A percentile compares a stretch with the other conserved stretches of the same genome.
Conservation (phyloP, 345 rosid species). For the Bruguiera gymnorhiza region DNA sequence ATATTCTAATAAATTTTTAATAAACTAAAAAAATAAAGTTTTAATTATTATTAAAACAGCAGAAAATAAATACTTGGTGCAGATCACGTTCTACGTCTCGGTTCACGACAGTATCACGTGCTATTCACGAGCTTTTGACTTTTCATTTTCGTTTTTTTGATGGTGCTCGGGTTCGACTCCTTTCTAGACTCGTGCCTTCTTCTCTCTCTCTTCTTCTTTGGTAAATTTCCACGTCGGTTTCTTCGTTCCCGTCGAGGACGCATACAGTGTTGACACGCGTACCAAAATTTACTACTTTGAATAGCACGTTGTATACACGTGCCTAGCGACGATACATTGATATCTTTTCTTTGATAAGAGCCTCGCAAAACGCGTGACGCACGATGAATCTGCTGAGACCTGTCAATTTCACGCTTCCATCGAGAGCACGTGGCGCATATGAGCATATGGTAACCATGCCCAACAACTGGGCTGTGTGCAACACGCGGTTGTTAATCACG, state of each 20-base stretch:
- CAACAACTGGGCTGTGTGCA: too few relatives aligned
- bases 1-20: too few relatives aligned
- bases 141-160: not conserved
- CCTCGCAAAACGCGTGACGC: not conserved
- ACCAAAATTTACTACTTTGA: not conserved
- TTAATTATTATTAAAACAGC: conserved; percentile 9
- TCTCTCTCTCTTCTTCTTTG: not conserved
- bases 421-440: not conserved
- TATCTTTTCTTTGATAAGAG: not conserved
- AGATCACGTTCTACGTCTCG: not conserved
- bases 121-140: not conserved
- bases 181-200: not conserved
- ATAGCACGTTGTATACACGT: not conserved
- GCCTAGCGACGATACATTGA: not conserved
- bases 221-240: not conserved
- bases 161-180: too few relatives aligned
- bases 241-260: not conserved
- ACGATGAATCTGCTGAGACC: not conserved
- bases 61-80: not conserved
- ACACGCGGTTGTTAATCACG: too few relatives aligned
- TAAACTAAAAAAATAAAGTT: not conserved
- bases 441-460: too few relatives aligned
- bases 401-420: not conserved
- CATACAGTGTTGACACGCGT: not conserved
- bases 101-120: not conserved